phyloP scores from a whole-genome alignment of 768 basidiomycete species.

The Phanerochaete sordida region DNA sequence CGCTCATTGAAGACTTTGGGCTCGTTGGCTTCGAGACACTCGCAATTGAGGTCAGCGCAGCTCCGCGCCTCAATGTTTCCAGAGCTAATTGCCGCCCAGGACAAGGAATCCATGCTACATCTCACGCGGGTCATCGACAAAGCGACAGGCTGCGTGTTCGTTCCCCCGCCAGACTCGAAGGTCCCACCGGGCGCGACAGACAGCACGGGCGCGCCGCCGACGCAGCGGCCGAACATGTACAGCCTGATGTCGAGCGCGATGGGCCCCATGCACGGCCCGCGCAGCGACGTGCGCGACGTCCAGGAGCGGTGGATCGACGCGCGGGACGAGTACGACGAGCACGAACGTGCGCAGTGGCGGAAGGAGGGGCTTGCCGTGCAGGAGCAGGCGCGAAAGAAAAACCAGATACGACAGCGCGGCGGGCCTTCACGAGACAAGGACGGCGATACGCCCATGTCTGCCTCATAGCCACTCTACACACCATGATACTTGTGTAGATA shows the following conservation, averaged over 20 bases:
- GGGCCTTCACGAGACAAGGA: not conserved
- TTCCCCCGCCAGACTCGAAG: constrained; percentile 45
- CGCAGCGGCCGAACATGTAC: constrained; percentile 59
- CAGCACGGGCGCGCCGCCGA: constrained; percentile 32
- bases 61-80: not conserved
- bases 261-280: constrained; percentile 46
- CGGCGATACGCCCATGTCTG: not conserved
- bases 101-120: constrained; percentile 93
- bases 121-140: constrained; percentile 83
- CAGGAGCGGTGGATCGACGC: constrained; percentile 96
- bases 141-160: constrained; percentile 88
- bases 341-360: constrained; percentile 74
- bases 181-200: constrained; percentile 30
- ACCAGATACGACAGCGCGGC: constrained; percentile 18
- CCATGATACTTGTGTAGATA: too few species aligned
- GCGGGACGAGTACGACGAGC: constrained; percentile 77
- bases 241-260: constrained; percentile 65
- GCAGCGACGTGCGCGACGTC: constrained; percentile 64
- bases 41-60: constrained; percentile 76
- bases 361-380: constrained; percentile 62
- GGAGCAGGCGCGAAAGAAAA: constrained; percentile 32
- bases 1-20: constrained; percentile 89
- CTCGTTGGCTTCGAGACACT: constrained; percentile 96
- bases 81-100: constrained; percentile 40
- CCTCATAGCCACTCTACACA: not conserved